A percentile compares a stretch with the other conserved stretches of the same genome.
Evolutionary conservation across 306 rosid genomes (phyloP).

Genomic region (Cucurbita pepo): DNA sequence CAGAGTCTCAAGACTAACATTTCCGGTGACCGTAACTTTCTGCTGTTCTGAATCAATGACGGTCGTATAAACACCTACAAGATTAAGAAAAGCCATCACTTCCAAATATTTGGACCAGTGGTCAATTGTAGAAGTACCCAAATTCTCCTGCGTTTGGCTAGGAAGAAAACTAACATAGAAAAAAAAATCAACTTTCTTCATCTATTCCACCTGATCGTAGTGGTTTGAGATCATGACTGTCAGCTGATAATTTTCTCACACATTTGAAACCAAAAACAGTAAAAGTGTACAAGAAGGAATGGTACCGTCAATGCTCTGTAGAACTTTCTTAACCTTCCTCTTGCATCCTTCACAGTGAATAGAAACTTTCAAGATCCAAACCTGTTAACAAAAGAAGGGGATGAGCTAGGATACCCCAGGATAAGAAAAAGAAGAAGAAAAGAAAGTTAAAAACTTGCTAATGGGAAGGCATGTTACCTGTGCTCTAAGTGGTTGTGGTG

Average conservation of each 20-base stretch:
- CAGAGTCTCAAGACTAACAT: conserved; percentile 46
- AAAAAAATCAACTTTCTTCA: neutral
- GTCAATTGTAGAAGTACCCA: neutral
- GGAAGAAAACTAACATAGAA: neutral
- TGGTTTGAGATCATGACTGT: neutral
- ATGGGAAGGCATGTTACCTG: neutral
- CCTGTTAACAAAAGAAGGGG: conserved; percentile 21
- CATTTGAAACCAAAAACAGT: neutral
- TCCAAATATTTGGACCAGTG: neutral
- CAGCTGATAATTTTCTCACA: neutral
- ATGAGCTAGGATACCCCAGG: neutral
- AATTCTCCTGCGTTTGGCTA: neutral
- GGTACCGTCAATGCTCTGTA: conserved; percentile 66
- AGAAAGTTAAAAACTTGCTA: neutral
- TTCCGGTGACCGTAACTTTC: conserved; percentile 64
- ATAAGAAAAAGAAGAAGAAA: neutral
- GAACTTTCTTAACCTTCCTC: conserved; percentile 67
- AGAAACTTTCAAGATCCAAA: conserved; percentile 62
- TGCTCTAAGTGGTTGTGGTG: conserved; percentile 2
- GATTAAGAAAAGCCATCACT: neutral
- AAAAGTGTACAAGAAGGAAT: neutral
- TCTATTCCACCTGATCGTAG: neutral
- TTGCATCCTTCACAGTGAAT: conserved; percentile 90
- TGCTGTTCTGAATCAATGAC: conserved; percentile 44
- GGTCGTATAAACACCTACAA: conserved; percentile 59